phyloP scores from a whole-genome alignment of 768 basidiomycete species.

The Trametes cinnabarina region DNA sequence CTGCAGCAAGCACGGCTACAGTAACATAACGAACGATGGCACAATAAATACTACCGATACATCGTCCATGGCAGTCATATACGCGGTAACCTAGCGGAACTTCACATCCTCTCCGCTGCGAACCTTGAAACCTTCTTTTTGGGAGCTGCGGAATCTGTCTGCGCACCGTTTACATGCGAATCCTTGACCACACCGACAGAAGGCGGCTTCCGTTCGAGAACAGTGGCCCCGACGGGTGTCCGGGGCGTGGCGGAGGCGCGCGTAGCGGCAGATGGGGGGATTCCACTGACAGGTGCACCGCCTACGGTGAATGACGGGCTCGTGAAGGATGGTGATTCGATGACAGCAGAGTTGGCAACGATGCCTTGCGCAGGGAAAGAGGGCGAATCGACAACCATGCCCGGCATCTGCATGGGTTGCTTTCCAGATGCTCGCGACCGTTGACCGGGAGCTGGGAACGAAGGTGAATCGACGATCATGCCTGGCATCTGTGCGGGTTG shows the following conservation, averaged over 20 bases:
- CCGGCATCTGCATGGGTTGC: no score
- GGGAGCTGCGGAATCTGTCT: not conserved
- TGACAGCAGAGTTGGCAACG: not conserved
- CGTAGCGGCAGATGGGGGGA: not conserved
- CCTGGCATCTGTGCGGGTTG: constrained; percentile 22
- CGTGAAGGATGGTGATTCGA: constrained; percentile 27
- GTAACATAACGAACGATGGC: not conserved
- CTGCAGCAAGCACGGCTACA: no score
- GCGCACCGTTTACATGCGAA: constrained; percentile 1
- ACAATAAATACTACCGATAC: constrained; percentile 15
- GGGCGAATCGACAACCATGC: constrained; percentile 7
- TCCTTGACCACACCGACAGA: constrained; percentile 22
- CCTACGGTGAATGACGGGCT: constrained; percentile 6
- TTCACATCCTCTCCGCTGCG: constrained; percentile 22
- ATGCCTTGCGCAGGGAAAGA: constrained; percentile 1
- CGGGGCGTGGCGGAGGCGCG: not conserved
- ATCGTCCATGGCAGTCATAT: not conserved
- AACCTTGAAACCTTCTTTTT: constrained; percentile 28
- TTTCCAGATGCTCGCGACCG: no score
- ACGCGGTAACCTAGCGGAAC: not conserved
- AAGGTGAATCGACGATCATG: constrained; percentile 29
- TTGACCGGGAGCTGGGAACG: constrained; percentile 17
- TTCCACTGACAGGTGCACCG: not conserved
- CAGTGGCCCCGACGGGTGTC: constrained; percentile 2
- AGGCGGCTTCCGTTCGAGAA: constrained; percentile 20